phyloP scores from a whole-genome alignment of 1,284 basidiomycete species.

The Trichosporon coremiiforme region DNA sequence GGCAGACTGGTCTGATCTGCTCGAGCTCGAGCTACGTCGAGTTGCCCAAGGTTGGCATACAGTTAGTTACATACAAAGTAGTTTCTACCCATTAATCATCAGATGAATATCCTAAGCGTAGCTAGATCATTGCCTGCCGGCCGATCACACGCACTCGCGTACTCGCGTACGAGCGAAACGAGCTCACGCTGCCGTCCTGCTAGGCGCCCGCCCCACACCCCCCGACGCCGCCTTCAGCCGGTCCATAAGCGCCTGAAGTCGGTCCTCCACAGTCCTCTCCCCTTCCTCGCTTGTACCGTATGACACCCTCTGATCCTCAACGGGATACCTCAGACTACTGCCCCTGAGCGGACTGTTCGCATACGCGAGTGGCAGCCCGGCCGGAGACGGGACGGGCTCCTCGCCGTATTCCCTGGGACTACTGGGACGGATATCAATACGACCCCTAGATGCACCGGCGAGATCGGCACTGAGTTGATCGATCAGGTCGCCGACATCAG shows the following conservation, averaged over 20 bases:
- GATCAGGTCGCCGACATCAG: slow-evolving; percentile 52
- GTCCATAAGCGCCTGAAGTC: slow-evolving; percentile 53
- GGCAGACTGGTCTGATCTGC: no score
- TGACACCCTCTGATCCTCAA: neutral
- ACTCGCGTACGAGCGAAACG: no score
- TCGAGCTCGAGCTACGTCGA: no score
- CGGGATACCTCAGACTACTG: neutral
- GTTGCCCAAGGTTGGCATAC: no score
- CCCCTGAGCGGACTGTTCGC: slow-evolving; percentile 9
- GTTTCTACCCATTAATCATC: no score
- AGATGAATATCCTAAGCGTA: no score
- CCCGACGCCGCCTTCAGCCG: slow-evolving; percentile 37
- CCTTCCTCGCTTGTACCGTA: slow-evolving; percentile 19
- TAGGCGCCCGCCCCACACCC: slow-evolving; percentile 22
- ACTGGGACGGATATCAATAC: slow-evolving; percentile 45
- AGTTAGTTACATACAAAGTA: no score
- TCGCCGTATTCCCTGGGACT: neutral
- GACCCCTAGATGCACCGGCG: slow-evolving; percentile 42
- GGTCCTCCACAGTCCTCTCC: slow-evolving; percentile 44
- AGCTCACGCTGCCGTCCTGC: neutral
- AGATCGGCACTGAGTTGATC: slow-evolving; percentile 46
- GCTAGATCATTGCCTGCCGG: no score
- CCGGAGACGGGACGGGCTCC: slow-evolving; percentile 9
- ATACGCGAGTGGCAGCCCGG: neutral
- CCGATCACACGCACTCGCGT: no score